Evolutionary conservation across 768 basidiomycete species (phyloP).

Genomic region (Kwoniella botswanensis): DNA sequence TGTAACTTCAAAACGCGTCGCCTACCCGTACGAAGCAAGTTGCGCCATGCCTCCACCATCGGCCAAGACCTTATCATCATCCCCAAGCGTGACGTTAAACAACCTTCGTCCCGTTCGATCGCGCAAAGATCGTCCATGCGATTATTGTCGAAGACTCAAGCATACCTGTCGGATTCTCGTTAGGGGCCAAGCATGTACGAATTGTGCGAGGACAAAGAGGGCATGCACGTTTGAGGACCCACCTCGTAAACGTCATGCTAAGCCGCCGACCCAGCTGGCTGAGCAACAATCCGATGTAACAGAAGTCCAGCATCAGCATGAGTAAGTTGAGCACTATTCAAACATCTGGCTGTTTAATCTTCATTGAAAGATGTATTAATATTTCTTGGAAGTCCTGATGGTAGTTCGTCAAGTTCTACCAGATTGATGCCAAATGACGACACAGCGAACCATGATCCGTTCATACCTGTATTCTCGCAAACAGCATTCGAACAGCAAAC

Average conservation of each 20-base stretch:
- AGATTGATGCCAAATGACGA: not conserved
- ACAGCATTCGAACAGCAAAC: not conserved
- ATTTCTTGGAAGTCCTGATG: not conserved
- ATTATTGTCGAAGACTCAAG: not conserved
- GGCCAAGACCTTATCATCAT: not conserved
- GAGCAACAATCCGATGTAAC: too few relatives aligned
- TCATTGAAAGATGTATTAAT: not conserved
- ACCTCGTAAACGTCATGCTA: not conserved
- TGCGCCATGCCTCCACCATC: not conserved
- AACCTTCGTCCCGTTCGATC: not conserved
- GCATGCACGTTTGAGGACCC: not conserved
- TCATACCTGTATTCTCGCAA: not conserved
- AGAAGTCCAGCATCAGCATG: too few relatives aligned
- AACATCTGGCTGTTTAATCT: too few relatives aligned
- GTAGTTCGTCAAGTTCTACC: not conserved
- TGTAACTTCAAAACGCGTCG: too few relatives aligned
- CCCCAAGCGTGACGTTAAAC: not conserved
- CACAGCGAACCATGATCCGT: not conserved
- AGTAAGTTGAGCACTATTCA: too few relatives aligned
- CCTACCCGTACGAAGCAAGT: not conserved
- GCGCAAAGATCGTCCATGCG: not conserved
- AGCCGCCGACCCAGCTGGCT: not conserved
- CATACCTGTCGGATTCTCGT: not conserved
- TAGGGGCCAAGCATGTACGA: not conserved
- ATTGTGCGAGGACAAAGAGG: not conserved